These are phyloP conservation scores for Russula virescens DNA, from an alignment of 768 basidiomycete genomes.

Conservation along the genomic window DNA sequence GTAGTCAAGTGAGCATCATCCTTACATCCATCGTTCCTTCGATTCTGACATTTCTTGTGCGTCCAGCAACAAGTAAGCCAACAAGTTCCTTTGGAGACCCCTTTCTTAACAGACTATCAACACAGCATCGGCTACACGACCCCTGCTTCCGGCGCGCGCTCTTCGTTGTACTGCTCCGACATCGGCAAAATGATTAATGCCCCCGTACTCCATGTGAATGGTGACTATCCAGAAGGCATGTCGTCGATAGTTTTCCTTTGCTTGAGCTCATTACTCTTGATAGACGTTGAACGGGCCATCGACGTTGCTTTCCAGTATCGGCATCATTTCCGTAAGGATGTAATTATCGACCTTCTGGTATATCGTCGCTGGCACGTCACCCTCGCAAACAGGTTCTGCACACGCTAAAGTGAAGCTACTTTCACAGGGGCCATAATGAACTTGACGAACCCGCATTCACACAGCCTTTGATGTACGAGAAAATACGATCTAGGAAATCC, in stretches of 20 bases:
- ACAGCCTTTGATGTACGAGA: conserved; percentile 85
- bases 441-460: conserved; percentile 84
- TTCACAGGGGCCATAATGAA: conserved; percentile 76
- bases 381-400: not conserved
- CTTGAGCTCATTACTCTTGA: not conserved
- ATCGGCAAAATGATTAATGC: conserved; percentile 87
- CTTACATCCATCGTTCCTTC: not conserved
- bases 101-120: conserved; percentile 9
- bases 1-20: conserved; percentile 72
- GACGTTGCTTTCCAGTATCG: conserved; percentile 86
- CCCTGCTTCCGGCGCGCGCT: conserved; percentile 76
- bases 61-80: conserved; percentile 31
- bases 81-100: not conserved
- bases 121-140: conserved; percentile 88
- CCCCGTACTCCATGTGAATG: conserved; percentile 87
- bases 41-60: conserved; percentile 6
- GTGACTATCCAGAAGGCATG: conserved; percentile 79
- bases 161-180: conserved; percentile 84
- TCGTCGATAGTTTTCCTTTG: not conserved
- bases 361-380: conserved; percentile 69
- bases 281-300: conserved; percentile 80
- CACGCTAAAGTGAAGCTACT: not conserved
- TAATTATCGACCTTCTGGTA: conserved; percentile 83
- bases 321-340: conserved; percentile 84
- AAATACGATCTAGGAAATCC: conserved; percentile 69